Evolutionary conservation across 352 stramenopile species (phyloP), one percentile per base, ranked within the genome.

Genomic region (Sclerospora graminicola): DNA sequence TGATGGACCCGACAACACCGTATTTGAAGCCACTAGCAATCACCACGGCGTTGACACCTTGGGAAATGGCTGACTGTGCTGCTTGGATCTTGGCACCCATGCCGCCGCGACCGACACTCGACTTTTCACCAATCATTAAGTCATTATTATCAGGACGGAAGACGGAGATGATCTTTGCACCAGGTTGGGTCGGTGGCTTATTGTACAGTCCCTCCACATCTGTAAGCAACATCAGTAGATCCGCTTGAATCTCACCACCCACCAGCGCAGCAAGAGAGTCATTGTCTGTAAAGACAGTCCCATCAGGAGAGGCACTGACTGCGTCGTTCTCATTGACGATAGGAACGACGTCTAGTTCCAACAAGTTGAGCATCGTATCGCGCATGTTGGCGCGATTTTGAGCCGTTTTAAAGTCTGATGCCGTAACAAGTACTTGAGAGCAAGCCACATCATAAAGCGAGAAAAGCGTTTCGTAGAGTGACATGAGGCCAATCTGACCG

Each of bases 291-390:
- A 98, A 98, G 18, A 91, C 67, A 6, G 74, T 78, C 27, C 77
- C 74, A 47, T 89, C 78, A 16, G 65, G 66, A 26, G 54, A 69
- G 5, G 80, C 88, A 27, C 74, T 95, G 16, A 98, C 94, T 0
- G 95, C 92, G 78, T 99, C 96, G 64, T 99, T 99, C 57, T 99
- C 95, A 64, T 99, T 99, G 27, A 99, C 85, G 57, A 99, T 98
- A 5, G 96, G 96, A 16, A 98, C 91, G 40, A 98, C 94, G 23
- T 97, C 94, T n/a, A 98, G 63, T 47, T 85, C 76, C 13, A 99
- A 67, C 29, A 98, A 66, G 26, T 89, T 86, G 28, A 90, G 63
- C 57, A 95, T 81, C n/a, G 85, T 94, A 53, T 94, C 77, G 50
- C 73, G 75, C 71, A 85, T 86, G 38, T 87, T 92, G 14, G 75